Evolutionary conservation across 73 alveolate species (phyloP), one percentile per base, ranked within the genome.

Genomic region (Stentor coeruleus): DNA sequence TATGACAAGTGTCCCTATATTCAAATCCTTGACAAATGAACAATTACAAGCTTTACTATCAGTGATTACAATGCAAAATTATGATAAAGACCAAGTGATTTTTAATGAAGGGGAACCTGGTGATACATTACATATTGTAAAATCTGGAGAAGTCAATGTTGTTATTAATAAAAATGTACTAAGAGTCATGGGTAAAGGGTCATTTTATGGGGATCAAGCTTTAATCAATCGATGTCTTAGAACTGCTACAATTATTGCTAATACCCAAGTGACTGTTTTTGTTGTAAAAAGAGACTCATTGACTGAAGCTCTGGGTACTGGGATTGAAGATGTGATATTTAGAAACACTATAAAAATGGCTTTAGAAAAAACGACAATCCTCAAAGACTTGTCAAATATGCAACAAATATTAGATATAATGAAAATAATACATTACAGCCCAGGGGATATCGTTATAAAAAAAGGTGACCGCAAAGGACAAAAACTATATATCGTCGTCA

Each of bases 171-270:
- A 20, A 49, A 49, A 49, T 49, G 66, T 49, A 11, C 20, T 49
- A 20, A 49, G 66, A 49, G 20, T 20, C 28, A 49, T 49, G 66
- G 66, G 28, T 6, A 49, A 49, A 49, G 66, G 66, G 6, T 49
- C 66, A 20, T 49, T 49, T 49, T 49, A 49, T 49, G 66, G 66
- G 20, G 66, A 49, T 11, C 66, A 49, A 49, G 66, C 66, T 49
- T 49, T 49, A 20, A 49, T 49, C 20, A 6, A 49, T 11, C 6
- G 66, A 20, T 49, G 66, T 49, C 66, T 20, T 11, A 49, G 66
- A 20, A 49, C 66, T 49, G 66, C 66, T 11, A 49, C 6, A 11
- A 49, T 49, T 20, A 49, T 49, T 20, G 66, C 66, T 11, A 20
- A 11, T 20, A 49, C 66, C 20, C 66, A 49, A 11, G 66, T 49